Evolutionary conservation across 768 basidiomycete genomes (phyloP).

Genomic region (Astraeus odoratus): DNA sequence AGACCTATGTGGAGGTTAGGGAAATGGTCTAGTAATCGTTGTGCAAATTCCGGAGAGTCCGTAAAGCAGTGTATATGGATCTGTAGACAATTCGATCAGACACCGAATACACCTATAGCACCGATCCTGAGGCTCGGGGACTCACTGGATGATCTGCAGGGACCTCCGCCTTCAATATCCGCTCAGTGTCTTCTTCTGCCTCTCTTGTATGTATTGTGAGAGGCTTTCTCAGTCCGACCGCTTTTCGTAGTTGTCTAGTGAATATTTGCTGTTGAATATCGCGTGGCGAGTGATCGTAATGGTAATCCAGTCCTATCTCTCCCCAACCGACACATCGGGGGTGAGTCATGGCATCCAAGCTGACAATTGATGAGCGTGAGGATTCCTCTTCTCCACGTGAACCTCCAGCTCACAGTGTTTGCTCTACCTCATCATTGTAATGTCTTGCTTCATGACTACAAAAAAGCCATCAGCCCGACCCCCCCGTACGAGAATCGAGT

Average conservation of each 20-base stretch:
- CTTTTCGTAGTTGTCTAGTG: slow-evolving; percentile 57
- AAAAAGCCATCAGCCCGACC: neutral
- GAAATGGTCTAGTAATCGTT: slow-evolving; percentile 65
- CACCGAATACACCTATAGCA: neutral
- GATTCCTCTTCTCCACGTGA: neutral
- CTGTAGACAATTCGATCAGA: slow-evolving; percentile 27
- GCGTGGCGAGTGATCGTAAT: slow-evolving; percentile 73
- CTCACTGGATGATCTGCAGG: slow-evolving; percentile 62
- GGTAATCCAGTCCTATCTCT: slow-evolving; percentile 84
- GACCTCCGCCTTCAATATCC: slow-evolving; percentile 69
- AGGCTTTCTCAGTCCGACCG: slow-evolving; percentile 64
- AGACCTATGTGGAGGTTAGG: slow-evolving; percentile 80
- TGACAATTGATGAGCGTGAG: slow-evolving; percentile 19
- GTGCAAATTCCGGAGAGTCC: slow-evolving; percentile 69
- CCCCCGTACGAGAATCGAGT: neutral
- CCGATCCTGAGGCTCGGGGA: neutral
- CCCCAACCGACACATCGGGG: slow-evolving; percentile 85
- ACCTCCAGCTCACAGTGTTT: slow-evolving; percentile 47
- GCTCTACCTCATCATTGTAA: slow-evolving; percentile 64
- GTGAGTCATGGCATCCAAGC: slow-evolving; percentile 69
- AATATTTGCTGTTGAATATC: slow-evolving; percentile 63
- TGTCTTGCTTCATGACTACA: slow-evolving; percentile 62
- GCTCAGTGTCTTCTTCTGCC: slow-evolving; percentile 76
- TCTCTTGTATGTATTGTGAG: slow-evolving; percentile 84
- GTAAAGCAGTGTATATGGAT: slow-evolving; percentile 90